Conservation (phyloP, 1,139 yeast genomes). For the Hyphopichia pseudoburtonii region DNA sequence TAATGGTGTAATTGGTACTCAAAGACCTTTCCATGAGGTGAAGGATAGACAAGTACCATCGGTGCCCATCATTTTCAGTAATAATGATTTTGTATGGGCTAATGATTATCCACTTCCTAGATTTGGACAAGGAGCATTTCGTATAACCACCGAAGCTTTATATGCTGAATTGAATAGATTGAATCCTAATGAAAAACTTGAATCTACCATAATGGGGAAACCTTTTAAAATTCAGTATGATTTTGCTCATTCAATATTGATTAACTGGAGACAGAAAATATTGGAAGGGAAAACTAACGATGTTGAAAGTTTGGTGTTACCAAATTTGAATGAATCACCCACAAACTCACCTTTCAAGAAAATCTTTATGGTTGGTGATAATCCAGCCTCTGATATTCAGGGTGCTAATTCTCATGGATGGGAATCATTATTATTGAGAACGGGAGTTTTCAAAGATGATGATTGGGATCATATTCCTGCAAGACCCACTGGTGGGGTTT, state of each 20-base stretch:
- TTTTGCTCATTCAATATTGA: conserved; percentile 73
- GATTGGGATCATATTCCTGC: conserved; percentile 47
- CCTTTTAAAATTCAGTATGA: conserved; percentile 81
- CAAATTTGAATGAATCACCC: conserved; percentile 39
- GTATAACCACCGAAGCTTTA: conserved; percentile 62
- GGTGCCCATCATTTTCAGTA: conserved; percentile 81
- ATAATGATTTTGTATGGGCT: conserved; percentile 89
- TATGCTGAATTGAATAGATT: conserved; percentile 58
- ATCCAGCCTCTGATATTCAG: conserved; percentile 86
- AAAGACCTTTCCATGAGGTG: conserved; percentile 24
- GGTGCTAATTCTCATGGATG: conserved; percentile 91
- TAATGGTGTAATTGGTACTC: conserved; percentile 66
- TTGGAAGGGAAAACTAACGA: conserved; percentile 16
- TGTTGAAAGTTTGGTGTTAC: conserved; percentile 26
- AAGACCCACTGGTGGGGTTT: conserved; percentile 49
- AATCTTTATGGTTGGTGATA: conserved; percentile 95
- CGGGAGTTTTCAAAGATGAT: conserved; percentile 82
- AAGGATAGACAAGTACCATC: conserved; percentile 45
- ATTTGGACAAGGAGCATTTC: conserved; percentile 91
- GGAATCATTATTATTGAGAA: conserved; percentile 77
- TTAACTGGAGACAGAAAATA: conserved; percentile 53
- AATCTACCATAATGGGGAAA: conserved; percentile 74
- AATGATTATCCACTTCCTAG: conserved; percentile 78
- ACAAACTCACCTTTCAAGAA: conserved; percentile 44
- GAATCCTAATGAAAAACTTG: conserved; percentile 36